These are phyloP conservation scores for Pholiota conissans DNA, from an alignment of 768 basidiomycete species.

Conservation along the genomic window DNA sequence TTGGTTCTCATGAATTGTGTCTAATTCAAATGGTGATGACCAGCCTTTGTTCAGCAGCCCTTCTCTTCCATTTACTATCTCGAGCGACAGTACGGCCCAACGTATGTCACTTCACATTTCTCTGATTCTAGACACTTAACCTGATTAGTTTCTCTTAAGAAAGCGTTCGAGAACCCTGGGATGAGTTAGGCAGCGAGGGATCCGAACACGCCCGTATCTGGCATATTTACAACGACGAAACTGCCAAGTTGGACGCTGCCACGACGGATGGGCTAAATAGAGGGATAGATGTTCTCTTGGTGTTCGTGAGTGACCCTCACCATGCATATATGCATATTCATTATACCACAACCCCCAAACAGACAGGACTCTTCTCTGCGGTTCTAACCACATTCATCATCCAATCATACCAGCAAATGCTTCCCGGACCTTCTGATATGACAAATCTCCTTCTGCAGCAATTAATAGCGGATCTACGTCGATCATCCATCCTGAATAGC, in stretches of 20 bases:
- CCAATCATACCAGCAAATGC: conserved; percentile 39
- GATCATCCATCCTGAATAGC: conserved; percentile 11
- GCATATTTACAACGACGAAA: conserved; percentile 42
- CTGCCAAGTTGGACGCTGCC: conserved; percentile 32
- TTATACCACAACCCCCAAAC: not conserved
- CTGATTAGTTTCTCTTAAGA: not conserved
- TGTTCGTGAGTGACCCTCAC: conserved; percentile 38
- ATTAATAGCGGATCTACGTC: conserved; percentile 24
- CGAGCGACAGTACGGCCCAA: not conserved
- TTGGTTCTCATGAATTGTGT: too few species aligned
- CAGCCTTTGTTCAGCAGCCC: not conserved
- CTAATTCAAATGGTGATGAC: too few species aligned
- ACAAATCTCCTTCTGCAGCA: conserved; percentile 35
- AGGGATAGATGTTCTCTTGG: conserved; percentile 43
- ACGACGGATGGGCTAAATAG: conserved; percentile 39
- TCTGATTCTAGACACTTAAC: not conserved
- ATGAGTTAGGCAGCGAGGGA: conserved; percentile 33
- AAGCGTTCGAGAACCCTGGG: conserved; percentile 7
- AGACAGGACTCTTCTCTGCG: conserved; percentile 46
- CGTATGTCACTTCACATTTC: not conserved
- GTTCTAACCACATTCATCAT: conserved; percentile 45
- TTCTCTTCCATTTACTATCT: not conserved
- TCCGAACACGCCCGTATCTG: conserved; percentile 37
- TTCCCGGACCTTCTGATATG: conserved; percentile 30
- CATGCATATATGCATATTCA: not conserved